A percentile compares a stretch with the other conserved stretches of the same genome.
Evolutionary conservation across 495 filamentous ascomycete genomes (phyloP).

Genomic region (Penicillium waksmanii): DNA sequence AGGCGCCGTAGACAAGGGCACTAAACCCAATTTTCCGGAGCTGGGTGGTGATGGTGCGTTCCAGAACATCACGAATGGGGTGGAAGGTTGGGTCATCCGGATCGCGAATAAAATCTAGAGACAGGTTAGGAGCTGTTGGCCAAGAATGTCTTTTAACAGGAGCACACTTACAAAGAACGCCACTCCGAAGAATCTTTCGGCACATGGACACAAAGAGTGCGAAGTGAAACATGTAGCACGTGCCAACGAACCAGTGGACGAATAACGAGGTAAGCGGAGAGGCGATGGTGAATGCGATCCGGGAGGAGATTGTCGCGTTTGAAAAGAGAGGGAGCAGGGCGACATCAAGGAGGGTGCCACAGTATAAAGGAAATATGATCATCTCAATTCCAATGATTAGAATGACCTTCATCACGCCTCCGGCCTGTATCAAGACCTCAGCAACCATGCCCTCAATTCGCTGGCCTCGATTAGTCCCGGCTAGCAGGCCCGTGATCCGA

Average conservation of each 20-base stretch:
- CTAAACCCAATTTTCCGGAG: slow-evolving; percentile 96
- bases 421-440: slow-evolving; percentile 88
- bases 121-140: slow-evolving; percentile 14
- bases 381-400: slow-evolving; percentile 99
- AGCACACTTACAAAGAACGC: slow-evolving; percentile 77
- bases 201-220: slow-evolving; percentile 99
- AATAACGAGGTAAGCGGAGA: slow-evolving; percentile 88
- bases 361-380: slow-evolving; percentile 96
- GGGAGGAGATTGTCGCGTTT: slow-evolving; percentile 70
- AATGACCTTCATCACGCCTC: slow-evolving; percentile 96
- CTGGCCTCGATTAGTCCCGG: slow-evolving; percentile 64
- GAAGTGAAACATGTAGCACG: slow-evolving; percentile 99
- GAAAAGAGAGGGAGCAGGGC: slow-evolving; percentile 90
- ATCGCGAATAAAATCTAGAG: slow-evolving; percentile 90
- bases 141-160: background rate
- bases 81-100: slow-evolving; percentile 99
- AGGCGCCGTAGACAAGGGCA: slow-evolving; percentile 89
- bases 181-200: slow-evolving; percentile 91
- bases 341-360: slow-evolving; percentile 85
- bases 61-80: slow-evolving; percentile 94
- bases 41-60: slow-evolving; percentile 89
- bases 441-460: slow-evolving; percentile 76
- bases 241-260: slow-evolving; percentile 98
- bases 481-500: slow-evolving; percentile 66
- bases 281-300: slow-evolving; percentile 72